A percentile compares a stretch with the other conserved stretches of the same genome.
Evolutionary conservation across 352 stramenopile genomes (phyloP).

Genomic region (Blastocystis sp.): DNA sequence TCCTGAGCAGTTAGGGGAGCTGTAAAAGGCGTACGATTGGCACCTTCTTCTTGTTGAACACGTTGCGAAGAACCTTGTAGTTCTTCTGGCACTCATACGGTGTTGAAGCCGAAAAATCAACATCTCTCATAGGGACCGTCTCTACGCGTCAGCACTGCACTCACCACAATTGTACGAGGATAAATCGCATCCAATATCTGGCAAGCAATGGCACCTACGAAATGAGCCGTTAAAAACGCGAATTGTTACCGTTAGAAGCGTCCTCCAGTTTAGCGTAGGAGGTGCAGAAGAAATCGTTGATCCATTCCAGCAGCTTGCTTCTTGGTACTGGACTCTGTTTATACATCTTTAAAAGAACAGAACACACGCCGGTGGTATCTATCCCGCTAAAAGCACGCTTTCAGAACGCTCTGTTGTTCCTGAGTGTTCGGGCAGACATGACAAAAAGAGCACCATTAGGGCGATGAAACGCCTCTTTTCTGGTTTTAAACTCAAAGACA

Average conservation of each 20-base stretch:
- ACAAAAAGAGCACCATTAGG: background rate
- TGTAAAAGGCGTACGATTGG: conserved; percentile 40
- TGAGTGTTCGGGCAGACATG: background rate
- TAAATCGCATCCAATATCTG: conserved; percentile 55
- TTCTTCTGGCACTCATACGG: conserved; percentile 64
- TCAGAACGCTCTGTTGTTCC: background rate
- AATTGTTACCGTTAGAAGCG: conserved; percentile 51
- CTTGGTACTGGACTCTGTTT: conserved; percentile 11
- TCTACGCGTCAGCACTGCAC: background rate
- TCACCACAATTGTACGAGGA: background rate
- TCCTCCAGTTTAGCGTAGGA: conserved; percentile 32
- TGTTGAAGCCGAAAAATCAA: conserved; percentile 62
- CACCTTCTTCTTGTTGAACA: conserved; percentile 25
- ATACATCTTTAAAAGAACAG: conserved; percentile 14
- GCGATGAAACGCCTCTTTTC: background rate
- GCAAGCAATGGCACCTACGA: conserved; percentile 60
- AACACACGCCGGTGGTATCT: background rate
- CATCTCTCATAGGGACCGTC: conserved; percentile 42
- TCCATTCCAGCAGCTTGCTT: conserved; percentile 55
- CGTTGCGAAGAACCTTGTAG: conserved; percentile 29
- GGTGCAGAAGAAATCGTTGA: conserved; percentile 50
- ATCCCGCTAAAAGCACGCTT: conserved; percentile 2
- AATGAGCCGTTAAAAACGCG: background rate
- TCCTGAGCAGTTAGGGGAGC: background rate
- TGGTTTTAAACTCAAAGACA: background rate